Conservation (phyloP, 768 basidiomycete genomes). For the Rhodotorula toruloides region DNA sequence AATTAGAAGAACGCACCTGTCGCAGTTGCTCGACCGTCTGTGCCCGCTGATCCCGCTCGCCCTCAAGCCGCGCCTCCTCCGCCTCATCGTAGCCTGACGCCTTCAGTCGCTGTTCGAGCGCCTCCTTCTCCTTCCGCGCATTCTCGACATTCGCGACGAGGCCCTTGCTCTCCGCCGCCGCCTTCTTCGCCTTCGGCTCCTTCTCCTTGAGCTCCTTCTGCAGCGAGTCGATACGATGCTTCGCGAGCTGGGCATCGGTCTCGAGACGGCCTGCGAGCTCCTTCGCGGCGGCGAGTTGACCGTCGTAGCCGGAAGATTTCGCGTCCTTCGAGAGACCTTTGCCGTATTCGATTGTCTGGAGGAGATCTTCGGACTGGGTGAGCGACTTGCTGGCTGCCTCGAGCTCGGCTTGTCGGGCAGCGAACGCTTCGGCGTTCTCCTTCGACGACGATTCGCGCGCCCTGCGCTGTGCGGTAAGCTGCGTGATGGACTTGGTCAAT, state of each 20-base stretch:
- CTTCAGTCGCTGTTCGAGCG: constrained; percentile 54
- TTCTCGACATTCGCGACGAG: constrained; percentile 62
- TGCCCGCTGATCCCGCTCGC: constrained; percentile 55
- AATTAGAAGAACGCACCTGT: constrained; percentile 54
- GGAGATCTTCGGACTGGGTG: constrained; percentile 75
- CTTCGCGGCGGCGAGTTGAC: constrained; percentile 82
- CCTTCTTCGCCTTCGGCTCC: constrained; percentile 73
- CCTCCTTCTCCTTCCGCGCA: constrained; percentile 55
- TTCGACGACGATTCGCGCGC: constrained; percentile 61
- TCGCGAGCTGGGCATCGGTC: constrained; percentile 78
- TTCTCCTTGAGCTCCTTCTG: constrained; percentile 71
- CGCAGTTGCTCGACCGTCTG: constrained; percentile 54
- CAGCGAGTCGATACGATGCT: constrained; percentile 66
- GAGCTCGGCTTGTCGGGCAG: constrained; percentile 65
- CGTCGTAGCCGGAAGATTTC: constrained; percentile 84
- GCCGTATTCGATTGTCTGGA: constrained; percentile 90
- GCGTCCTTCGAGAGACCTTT: constrained; percentile 65
- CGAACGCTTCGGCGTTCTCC: constrained; percentile 56
- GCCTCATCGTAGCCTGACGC: constrained; percentile 71
- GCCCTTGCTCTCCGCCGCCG: constrained; percentile 76
- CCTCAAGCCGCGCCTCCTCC: constrained; percentile 57
- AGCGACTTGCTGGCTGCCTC: constrained; percentile 59
- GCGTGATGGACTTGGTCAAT: not conserved
- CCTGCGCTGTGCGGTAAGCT: constrained; percentile 60
- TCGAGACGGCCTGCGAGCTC: constrained; percentile 66